A percentile compares a stretch with the other conserved stretches of the same genome.
These are phyloP conservation scores for Juglanconis sp. DNA, from an alignment of 2,329 filamentous ascomycete species.

Conservation along the genomic window DNA sequence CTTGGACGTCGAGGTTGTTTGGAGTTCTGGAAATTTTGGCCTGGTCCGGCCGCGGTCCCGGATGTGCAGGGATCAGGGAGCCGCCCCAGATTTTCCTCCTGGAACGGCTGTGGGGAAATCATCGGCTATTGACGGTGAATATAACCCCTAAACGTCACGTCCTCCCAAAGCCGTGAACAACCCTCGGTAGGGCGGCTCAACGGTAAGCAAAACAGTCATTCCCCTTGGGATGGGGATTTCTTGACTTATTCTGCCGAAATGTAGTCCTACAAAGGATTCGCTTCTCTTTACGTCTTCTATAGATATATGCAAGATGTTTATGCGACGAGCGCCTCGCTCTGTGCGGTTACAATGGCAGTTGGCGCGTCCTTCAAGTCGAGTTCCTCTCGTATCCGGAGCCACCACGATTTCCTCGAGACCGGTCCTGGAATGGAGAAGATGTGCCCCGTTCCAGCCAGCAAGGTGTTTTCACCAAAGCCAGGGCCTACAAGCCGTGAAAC, in stretches of 20 bases:
- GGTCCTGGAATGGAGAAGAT: conserved; percentile 1
- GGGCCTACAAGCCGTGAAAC: conserved; percentile 61
- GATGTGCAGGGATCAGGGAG: background rate
- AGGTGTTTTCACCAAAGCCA: conserved; percentile 52
- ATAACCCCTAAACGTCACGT: conserved; percentile 1
- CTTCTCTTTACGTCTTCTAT: background rate
- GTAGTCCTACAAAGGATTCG: background rate
- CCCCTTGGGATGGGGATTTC: background rate
- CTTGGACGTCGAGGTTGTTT: background rate
- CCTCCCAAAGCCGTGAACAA: background rate
- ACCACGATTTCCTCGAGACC: background rate
- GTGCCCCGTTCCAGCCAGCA: background rate
- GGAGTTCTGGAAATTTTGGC: conserved; percentile 13
- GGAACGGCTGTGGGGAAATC: conserved; percentile 9
- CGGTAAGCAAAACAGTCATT: background rate
- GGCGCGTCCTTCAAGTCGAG: conserved; percentile 37
- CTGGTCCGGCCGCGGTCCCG: background rate
- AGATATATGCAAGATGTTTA: conserved; percentile 45
- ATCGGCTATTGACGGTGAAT: conserved; percentile 22
- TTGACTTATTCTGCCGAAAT: background rate
- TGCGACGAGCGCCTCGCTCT: conserved; percentile 48
- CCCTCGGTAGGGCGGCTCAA: background rate
- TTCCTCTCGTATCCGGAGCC: conserved; percentile 21
- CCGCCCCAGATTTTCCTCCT: background rate
- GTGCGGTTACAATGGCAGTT: conserved; percentile 50